Evolutionary conservation across 2,329 filamentous ascomycete genomes (phyloP), one percentile per base, ranked within the genome.

Genomic region (Pseudogymnoascus verrucosus): DNA sequence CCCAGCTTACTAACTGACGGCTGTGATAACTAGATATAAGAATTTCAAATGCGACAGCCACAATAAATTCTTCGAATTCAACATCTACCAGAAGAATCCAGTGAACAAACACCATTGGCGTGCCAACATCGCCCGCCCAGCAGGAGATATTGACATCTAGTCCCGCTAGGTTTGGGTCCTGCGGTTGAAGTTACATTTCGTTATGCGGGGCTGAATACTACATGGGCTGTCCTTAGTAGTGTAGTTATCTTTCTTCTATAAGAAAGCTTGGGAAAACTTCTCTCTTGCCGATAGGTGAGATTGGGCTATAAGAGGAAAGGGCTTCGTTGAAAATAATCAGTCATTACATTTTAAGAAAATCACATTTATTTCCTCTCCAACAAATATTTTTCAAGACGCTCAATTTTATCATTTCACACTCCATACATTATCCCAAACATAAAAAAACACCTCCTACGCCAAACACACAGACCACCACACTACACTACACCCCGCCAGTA

Each of bases 1-100:
- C 10, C 40, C 8, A 39, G 6, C 23, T 23, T 42, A 60, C 28
- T 63, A n/a, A n/a, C n/a, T n/a, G 14, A 42, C 62, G 14, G 1
- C 19, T 1, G 51, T 63, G 47, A 54, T 26, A 59, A 19, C 19
- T 60, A 80, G 78, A 5, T 80, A 74, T 69, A 81, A 80, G 70
- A 82, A 81, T 66, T 81, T 74, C 72, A 78, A 73, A 62, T 81
- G 78, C 63, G 65, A 62, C 1, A 26, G 1, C 1, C 78, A 81
- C 66, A 74, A 80, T 65, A 78, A 74, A 65, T 81, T 80, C 70
- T 81, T 80, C 65, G 79, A 81, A 65, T 23, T 78, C 31, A 81
- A 81, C 67, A n/a, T 81, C 1, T 81, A 81, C 65, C 72, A 80
- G 70, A 80, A 78, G 65, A 71, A 80, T 67, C 76, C 78, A 0